phyloP scores from a whole-genome alignment of 2,329 filamentous ascomycete genomes.

The Aotearoamyces nothofagi region DNA sequence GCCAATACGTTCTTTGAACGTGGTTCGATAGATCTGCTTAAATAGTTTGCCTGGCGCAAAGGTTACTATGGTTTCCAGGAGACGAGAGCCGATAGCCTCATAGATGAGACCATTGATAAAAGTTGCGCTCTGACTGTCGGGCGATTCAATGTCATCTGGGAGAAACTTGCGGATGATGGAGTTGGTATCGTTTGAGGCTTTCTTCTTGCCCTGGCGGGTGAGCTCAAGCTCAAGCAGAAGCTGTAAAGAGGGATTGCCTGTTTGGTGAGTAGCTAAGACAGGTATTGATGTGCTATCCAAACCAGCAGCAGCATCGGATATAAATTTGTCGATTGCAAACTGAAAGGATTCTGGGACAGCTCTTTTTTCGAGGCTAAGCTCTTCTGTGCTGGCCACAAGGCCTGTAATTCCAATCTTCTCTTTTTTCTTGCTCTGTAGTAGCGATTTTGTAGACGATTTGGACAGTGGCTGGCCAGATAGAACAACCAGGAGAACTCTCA shows the following conservation, averaged over 20 bases:
- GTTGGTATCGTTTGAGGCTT: constrained; percentile 35
- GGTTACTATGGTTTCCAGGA: constrained; percentile 75
- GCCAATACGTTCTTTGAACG: constrained; percentile 67
- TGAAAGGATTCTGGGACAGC: constrained; percentile 68
- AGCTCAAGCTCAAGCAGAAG: constrained; percentile 80
- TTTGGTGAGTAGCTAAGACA: constrained; percentile 73
- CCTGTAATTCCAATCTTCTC: constrained; percentile 58
- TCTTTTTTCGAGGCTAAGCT: constrained; percentile 28
- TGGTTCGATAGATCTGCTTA: constrained; percentile 68
- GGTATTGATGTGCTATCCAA: constrained; percentile 71
- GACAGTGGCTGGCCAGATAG: constrained; percentile 72
- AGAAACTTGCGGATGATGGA: constrained; percentile 63
- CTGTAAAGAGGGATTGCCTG: constrained; percentile 88
- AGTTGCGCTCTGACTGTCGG: constrained; percentile 56
- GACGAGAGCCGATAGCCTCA: constrained; percentile 75
- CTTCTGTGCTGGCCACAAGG: constrained; percentile 30
- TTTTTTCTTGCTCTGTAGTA: constrained; percentile 88
- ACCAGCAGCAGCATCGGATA: constrained; percentile 56
- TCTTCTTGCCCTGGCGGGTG: constrained; percentile 51
- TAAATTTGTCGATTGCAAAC: constrained; percentile 65
- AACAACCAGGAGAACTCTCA: constrained; percentile 74
- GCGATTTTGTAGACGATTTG: constrained; percentile 47
- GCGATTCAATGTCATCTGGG: constrained; percentile 62
- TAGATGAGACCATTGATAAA: constrained; percentile 84
- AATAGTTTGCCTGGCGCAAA: constrained; percentile 77